These are phyloP conservation scores for Niveomyces coronatus DNA, from an alignment of 2,329 filamentous ascomycete genomes.

Conservation along the genomic window DNA sequence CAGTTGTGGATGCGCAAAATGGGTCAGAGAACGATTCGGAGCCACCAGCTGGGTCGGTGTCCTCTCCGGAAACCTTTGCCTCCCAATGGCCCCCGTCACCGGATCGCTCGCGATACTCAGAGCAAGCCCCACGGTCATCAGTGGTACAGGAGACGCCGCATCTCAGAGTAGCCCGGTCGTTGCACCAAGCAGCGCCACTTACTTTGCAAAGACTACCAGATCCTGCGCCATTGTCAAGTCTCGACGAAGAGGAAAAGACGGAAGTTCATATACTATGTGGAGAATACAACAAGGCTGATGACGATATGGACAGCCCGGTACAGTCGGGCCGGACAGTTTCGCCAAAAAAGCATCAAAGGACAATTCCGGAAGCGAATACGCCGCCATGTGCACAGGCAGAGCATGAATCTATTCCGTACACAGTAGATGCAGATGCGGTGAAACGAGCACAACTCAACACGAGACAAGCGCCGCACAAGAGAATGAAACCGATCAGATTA, in stretches of 20 bases:
- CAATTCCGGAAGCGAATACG: slow-evolving; percentile 9
- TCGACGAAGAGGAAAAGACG: slow-evolving; percentile 24
- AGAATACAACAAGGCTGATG: slow-evolving; percentile 9
- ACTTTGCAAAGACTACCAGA: background rate
- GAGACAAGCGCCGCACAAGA: slow-evolving; percentile 1
- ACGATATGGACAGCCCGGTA: background rate
- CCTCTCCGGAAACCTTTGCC: slow-evolving; percentile 10
- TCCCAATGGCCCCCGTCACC: slow-evolving; percentile 18
- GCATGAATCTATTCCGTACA: slow-evolving; percentile 11
- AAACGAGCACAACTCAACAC: background rate
- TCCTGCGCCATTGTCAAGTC: background rate
- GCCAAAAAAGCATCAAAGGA: background rate
- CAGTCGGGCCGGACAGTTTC: background rate
- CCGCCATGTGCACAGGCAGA: slow-evolving; percentile 17
- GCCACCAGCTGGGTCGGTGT: background rate
- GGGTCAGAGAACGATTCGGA: background rate
- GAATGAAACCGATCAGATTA: slow-evolving; percentile 19
- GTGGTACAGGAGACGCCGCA: slow-evolving; percentile 18
- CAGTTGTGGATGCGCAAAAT: background rate
- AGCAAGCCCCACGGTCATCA: slow-evolving; percentile 12
- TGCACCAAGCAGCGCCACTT: background rate
- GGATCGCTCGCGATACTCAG: slow-evolving; percentile 1
- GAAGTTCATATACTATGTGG: slow-evolving; percentile 25
- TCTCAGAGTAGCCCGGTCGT: slow-evolving; percentile 1
- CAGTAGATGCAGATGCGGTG: slow-evolving; percentile 1